Evolutionary conservation across 116 monocot species (phyloP), one percentile per base, ranked within the genome.

Genomic region (Cymodocea nodosa): DNA sequence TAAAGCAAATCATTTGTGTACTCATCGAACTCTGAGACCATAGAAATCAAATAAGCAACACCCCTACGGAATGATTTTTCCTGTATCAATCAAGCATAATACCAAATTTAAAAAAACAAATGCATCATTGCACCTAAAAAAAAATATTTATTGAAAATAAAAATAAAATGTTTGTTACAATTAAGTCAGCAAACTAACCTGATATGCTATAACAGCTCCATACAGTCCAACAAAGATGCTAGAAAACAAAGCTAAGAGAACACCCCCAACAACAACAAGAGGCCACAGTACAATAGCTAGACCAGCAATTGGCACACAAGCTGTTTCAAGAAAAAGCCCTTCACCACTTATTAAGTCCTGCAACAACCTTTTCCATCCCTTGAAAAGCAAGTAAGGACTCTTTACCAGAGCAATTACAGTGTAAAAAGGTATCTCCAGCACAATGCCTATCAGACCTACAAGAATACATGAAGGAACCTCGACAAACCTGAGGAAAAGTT

Each of bases 1-100:
- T 94, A 89, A 70, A 94, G 81, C 89, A 82, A 94, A 74, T 94
- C 94, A 75, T 94, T 94, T 68, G 94, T 94, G 72, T 89, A 86
- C 25, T 94, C 89, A 70, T 94, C 94, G 78, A 94, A 94, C 74
- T 84, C 89, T 6, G 94, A 72, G 64, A 94, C 86, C 74, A 80
- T 79, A 24, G 94, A 86, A 50, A 89, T 67, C 17, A 93, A 80
- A 81, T 76, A 93, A 35, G 88, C 80, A 77, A 79, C 72, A 73
- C 92, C 92, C 52, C 82, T 80, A 37, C 51, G 50, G 66, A 93
- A 83, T 66, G 92, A 93, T 56, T 79, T 85, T 69, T 93, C 92
- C 92, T 92, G 76, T 12, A 66, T 4, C 23, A 78, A 36, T 53
- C 17, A 70, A 5, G 48, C 59, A 44, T 8, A 12, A 44, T 44